phyloP scores from a whole-genome alignment of 345 rosid genomes.

The Noccaea caerulescens region DNA sequence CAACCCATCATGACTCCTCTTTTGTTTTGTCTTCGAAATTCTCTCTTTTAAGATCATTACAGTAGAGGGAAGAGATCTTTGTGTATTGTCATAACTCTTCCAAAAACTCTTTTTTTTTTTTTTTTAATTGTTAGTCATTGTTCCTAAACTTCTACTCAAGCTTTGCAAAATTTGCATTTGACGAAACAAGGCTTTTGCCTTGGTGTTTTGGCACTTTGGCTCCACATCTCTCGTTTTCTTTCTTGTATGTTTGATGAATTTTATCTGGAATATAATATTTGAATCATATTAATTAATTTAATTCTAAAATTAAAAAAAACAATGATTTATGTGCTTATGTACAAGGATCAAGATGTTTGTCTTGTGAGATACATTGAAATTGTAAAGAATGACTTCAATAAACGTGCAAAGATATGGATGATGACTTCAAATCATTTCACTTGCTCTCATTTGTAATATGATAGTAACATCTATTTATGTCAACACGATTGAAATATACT shows the following conservation, averaged over 20 bases:
- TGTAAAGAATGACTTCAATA: no score
- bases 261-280: background rate
- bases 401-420: no score
- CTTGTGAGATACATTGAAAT: no score
- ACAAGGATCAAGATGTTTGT: no score
- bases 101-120: slow-evolving; percentile 25
- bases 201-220: slow-evolving; percentile 36
- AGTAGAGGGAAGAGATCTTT: slow-evolving; percentile 46
- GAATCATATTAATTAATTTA: no score
- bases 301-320: no score
- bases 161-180: slow-evolving; percentile 41
- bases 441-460: no score
- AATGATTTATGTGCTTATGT: background rate
- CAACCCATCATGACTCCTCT: slow-evolving; percentile 33
- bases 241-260: slow-evolving; percentile 19
- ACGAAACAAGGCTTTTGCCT: slow-evolving; percentile 41
- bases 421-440: no score
- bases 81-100: slow-evolving; percentile 51
- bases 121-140: slow-evolving; percentile 37
- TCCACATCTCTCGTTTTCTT: slow-evolving; percentile 13
- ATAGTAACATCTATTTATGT: no score
- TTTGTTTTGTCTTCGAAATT: slow-evolving; percentile 32
- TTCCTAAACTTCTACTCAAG: slow-evolving; percentile 29
- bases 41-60: slow-evolving; percentile 30
- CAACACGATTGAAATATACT: no score